Evolutionary conservation across 1,284 basidiomycete species (phyloP), one percentile per base, ranked within the genome.

Genomic region (Trametes hirsuta): DNA sequence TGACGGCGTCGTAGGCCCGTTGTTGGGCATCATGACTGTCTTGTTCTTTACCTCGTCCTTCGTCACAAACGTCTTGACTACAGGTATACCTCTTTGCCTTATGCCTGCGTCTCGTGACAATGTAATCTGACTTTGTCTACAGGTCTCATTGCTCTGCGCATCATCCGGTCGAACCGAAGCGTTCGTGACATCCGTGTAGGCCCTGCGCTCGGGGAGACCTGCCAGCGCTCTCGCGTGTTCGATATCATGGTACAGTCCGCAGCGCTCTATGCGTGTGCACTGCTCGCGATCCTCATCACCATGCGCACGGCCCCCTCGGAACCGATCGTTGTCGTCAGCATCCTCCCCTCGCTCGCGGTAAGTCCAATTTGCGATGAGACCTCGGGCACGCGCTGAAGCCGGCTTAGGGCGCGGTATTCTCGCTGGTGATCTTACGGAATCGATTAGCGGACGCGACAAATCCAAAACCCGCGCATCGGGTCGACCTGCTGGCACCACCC

Each of bases 181-280:
- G 52, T 53, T 14, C 30, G 52, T 34, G 52, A 45, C 6, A 24
- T 53, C 22, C 52, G 52, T 35, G 24, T 53, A 5, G 9, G 22
- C 8, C 25, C 30, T 9, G 14, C 15, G 4, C 6, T 4, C 18
- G 34, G 34, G 34, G n/a, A 6, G 8, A 9, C 42, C 4, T 46
- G 30, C 21, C 52, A 37, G 18, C 25, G n/a, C 14, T 37, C 52
- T 4, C 12, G 42, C 2, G 18, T 53, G 18, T 18, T 53, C 34
- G 52, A 53, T 21, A 53, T 53, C 35, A 46, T 53, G 34, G 52
- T 53, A 11, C 52, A 53, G 52, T 53, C 52, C 21, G 52, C 52
- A 11, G 52, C 52, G 5, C 34, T 53, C 30, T 53, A 53, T 11
- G 12, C 42, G 9, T 34, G 41, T 25, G 52, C 52, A 34, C 21